These are phyloP conservation scores for Trichoderma sp. DNA, from an alignment of 2,329 filamentous ascomycete genomes.

Conservation along the genomic window DNA sequence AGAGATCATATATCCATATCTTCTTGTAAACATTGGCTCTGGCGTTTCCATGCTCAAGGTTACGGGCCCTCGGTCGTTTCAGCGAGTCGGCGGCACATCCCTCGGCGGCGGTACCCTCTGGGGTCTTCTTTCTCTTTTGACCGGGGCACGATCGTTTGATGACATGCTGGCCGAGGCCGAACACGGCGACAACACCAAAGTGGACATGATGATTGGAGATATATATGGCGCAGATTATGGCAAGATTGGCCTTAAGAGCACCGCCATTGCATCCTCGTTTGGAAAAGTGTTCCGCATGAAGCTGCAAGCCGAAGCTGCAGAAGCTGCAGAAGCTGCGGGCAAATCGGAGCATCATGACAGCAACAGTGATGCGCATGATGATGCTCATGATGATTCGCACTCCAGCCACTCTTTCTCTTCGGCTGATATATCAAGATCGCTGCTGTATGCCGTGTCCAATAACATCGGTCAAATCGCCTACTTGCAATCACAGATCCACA, in stretches of 20 bases:
- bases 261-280: constrained; percentile 92
- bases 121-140: constrained; percentile 89
- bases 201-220: constrained; percentile 96
- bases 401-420: constrained; percentile 61
- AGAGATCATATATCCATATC: constrained; percentile 89
- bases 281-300: constrained; percentile 97
- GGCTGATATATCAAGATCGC: constrained; percentile 84
- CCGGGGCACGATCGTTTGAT: constrained; percentile 93
- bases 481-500: constrained; percentile 94
- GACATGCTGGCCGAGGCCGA: constrained; percentile 95
- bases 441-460: constrained; percentile 95
- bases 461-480: constrained; percentile 98
- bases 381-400: constrained; percentile 3
- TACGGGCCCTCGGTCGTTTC: constrained; percentile 79
- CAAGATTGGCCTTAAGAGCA: constrained; percentile 95
- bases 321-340: constrained; percentile 73
- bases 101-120: constrained; percentile 96
- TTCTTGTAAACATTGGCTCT: constrained; percentile 97
- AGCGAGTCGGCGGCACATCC: constrained; percentile 92
- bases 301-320: constrained; percentile 78
- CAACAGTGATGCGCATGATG: constrained; percentile 35
- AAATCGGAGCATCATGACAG: constrained; percentile 50
- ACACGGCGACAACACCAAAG: constrained; percentile 84
- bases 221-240: constrained; percentile 96
- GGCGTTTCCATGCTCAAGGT: constrained; percentile 98